Conservation (phyloP, 1,284 basidiomycete genomes). For the Tilletia indica region DNA sequence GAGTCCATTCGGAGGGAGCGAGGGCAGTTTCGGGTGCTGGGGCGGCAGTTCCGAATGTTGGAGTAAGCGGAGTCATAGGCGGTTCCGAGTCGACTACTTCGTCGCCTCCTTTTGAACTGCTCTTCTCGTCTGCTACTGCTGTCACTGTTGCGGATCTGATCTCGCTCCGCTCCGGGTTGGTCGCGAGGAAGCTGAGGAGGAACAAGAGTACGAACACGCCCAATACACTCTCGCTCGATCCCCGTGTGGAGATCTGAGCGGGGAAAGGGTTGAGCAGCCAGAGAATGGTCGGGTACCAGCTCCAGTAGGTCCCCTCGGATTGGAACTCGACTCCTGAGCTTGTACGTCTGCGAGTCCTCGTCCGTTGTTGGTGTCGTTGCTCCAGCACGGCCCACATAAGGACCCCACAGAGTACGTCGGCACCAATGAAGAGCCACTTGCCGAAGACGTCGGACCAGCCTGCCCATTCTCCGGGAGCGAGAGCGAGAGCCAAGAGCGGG, state of each 20-base stretch:
- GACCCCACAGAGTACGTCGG: constrained; percentile 77
- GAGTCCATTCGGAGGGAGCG: constrained; percentile 34
- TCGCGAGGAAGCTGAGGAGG: constrained; percentile 62
- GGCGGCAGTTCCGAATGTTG: constrained; percentile 16
- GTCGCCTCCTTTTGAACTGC: not conserved
- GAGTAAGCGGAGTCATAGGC: constrained; percentile 17
- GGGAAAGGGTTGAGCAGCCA: constrained; percentile 89
- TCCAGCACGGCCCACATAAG: constrained; percentile 71
- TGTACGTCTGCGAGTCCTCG: constrained; percentile 5
- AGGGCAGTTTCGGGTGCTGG: constrained; percentile 33
- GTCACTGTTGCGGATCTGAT: not conserved
- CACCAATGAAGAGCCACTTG: constrained; percentile 82
- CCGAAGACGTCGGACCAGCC: constrained; percentile 64
- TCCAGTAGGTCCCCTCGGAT: constrained; percentile 26
- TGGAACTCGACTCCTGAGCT: constrained; percentile 22
- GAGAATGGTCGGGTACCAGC: constrained; percentile 59
- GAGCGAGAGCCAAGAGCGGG: constrained; percentile 78
- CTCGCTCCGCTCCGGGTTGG: constrained; percentile 19
- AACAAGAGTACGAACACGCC: constrained; percentile 75
- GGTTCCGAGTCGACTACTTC: not conserved
- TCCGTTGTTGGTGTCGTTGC: constrained; percentile 15
- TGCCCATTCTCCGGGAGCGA: constrained; percentile 73
- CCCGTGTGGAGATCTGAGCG: constrained; percentile 91
- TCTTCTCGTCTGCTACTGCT: not conserved
- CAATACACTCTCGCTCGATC: constrained; percentile 87